A percentile compares a stretch with the other conserved stretches of the same genome.
Evolutionary conservation across 129 eudicot genomes (phyloP).

Genomic region (Deinandra increscens): DNA sequence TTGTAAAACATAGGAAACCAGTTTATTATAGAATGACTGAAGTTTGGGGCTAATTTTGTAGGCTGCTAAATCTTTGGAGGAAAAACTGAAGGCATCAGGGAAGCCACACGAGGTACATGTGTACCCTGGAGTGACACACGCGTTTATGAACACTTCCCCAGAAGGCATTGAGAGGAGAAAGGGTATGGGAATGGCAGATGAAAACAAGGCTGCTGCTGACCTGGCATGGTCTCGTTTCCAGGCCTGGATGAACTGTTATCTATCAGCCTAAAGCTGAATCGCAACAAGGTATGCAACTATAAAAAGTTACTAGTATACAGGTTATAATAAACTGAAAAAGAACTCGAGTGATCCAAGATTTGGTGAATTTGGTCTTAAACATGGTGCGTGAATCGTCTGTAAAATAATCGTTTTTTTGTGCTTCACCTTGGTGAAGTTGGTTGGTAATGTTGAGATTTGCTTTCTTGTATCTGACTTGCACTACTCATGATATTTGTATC

Average conservation of each 20-base stretch:
- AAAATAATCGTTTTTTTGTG: too few relatives aligned
- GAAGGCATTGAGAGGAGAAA: constrained; percentile 76
- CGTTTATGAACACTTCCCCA: constrained; percentile 85
- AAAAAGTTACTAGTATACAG: not conserved
- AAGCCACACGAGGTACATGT: constrained; percentile 68
- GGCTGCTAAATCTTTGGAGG: constrained; percentile 85
- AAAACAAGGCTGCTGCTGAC: constrained; percentile 59
- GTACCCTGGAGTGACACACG: constrained; percentile 71
- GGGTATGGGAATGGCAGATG: constrained; percentile 65
- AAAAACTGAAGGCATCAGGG: constrained; percentile 75
- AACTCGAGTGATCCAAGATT: not conserved
- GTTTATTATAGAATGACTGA: not conserved
- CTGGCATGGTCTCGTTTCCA: constrained; percentile 86
- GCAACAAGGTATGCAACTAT: not conserved
- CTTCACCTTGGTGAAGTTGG: not conserved
- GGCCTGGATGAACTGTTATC: constrained; percentile 65
- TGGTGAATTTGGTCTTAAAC: too few relatives aligned
- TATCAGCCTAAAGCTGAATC: constrained; percentile 35
- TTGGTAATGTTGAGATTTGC: not conserved
- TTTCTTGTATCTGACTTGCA: too few relatives aligned
- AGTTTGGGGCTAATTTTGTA: constrained; percentile 22
- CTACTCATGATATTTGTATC: too few relatives aligned
- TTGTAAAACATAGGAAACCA: not conserved
- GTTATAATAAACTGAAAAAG: constrained; percentile 12
- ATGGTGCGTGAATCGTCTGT: too few relatives aligned